These are phyloP conservation scores for Crithidia acanthocephali DNA, from an alignment of 208 protist species.

Conservation along the genomic window DNA sequence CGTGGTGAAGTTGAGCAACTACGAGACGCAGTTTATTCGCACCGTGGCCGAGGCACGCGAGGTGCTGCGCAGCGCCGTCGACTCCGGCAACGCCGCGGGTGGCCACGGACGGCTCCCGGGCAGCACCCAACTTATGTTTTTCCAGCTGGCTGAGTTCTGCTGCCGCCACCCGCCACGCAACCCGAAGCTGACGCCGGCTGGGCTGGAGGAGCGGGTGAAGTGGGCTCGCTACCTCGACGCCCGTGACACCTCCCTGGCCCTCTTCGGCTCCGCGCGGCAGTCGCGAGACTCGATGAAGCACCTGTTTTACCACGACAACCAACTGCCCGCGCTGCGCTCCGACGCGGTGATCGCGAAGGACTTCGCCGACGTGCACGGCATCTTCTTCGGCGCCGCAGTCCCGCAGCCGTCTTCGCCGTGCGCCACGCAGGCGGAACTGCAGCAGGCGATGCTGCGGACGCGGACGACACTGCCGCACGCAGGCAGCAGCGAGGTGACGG, in stretches of 20 bases:
- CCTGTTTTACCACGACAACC: conserved; percentile 85
- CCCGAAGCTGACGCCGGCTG: conserved; percentile 73
- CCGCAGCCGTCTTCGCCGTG: conserved; percentile 16
- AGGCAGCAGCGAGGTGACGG: conserved; percentile 45
- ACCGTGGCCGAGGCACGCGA: conserved; percentile 65
- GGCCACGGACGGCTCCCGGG: conserved; percentile 34
- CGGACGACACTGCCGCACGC: conserved; percentile 77
- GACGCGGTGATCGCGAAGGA: conserved; percentile 70
- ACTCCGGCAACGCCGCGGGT: conserved; percentile 40
- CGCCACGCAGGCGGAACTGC: conserved; percentile 21
- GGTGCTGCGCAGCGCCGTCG: conserved; percentile 54
- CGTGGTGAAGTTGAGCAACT: conserved; percentile 48
- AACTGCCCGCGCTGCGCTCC: conserved; percentile 68
- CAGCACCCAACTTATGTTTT: conserved; percentile 60
- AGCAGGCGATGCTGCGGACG: conserved; percentile 32
- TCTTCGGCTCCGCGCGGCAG: conserved; percentile 84
- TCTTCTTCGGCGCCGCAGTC: conserved; percentile 42
- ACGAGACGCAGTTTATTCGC: conserved; percentile 58
- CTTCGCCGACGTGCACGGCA: conserved; percentile 56
- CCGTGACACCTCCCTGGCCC: conserved; percentile 82
- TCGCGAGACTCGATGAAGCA: conserved; percentile 88
- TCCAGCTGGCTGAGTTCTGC: conserved; percentile 76
- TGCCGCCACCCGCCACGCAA: conserved; percentile 70
- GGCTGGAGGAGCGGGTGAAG: conserved; percentile 72
- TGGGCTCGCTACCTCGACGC: conserved; percentile 88